Evolutionary conservation across 768 basidiomycete genomes (phyloP).

Genomic region (Crucibulum laeve): DNA sequence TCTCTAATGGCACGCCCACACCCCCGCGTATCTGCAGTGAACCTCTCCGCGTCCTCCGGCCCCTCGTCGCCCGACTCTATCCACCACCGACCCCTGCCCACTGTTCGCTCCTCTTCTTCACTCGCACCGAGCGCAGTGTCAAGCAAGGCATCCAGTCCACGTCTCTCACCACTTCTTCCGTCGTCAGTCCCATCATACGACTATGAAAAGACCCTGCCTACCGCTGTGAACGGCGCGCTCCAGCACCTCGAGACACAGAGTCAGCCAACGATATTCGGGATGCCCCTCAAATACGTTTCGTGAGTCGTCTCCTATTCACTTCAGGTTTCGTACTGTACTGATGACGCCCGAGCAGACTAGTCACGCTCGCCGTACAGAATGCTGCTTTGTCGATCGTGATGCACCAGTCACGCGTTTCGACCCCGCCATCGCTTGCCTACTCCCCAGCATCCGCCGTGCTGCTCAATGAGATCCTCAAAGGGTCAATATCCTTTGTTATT

Average conservation of each 20-base stretch:
- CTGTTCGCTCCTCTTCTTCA: constrained; percentile 51
- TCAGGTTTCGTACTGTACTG: too few relatives aligned
- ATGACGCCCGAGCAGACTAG: constrained; percentile 40
- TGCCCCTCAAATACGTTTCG: constrained; percentile 82
- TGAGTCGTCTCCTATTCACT: constrained; percentile 29
- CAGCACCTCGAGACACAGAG: constrained; percentile 24
- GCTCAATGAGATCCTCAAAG: constrained; percentile 91
- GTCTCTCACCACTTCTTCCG: constrained; percentile 48
- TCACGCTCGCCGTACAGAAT: constrained; percentile 92
- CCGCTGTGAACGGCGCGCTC: constrained; percentile 24
- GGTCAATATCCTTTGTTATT: constrained; percentile 85
- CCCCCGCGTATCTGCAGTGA: neutral
- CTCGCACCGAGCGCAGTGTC: constrained; percentile 28
- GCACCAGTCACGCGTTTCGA: constrained; percentile 96
- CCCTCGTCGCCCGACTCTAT: constrained; percentile 36
- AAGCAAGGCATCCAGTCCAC: constrained; percentile 30
- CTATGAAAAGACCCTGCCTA: constrained; percentile 32
- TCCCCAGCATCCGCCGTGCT: constrained; percentile 94
- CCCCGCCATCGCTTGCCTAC: constrained; percentile 73
- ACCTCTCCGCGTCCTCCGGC: constrained; percentile 4
- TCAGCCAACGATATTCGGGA: constrained; percentile 57
- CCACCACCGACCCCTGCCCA: constrained; percentile 59
- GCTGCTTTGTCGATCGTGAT: constrained; percentile 94
- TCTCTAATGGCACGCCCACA: neutral
- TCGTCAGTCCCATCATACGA: constrained; percentile 38